Evolutionary conservation across 768 basidiomycete species (phyloP).

Genomic region (Phlebiopsis gigantea): DNA sequence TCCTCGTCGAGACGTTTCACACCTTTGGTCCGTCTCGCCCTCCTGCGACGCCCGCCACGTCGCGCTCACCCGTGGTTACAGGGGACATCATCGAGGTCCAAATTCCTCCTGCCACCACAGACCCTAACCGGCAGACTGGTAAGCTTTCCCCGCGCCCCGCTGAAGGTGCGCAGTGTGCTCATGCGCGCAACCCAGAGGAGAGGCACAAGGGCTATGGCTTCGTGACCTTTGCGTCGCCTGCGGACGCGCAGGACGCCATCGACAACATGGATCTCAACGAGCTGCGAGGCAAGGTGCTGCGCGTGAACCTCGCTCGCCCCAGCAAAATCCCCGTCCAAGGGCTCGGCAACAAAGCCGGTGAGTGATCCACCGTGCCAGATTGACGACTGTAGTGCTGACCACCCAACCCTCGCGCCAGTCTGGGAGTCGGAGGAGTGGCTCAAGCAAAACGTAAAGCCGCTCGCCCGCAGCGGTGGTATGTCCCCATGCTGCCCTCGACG

Average conservation of each 20-base stretch:
- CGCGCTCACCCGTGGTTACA: slow-evolving; percentile 27
- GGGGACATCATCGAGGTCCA: slow-evolving; percentile 93
- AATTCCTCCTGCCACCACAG: slow-evolving; percentile 74
- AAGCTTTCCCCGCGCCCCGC: slow-evolving; percentile 17
- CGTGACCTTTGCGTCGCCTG: slow-evolving; percentile 73
- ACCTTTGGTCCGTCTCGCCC: slow-evolving; percentile 66
- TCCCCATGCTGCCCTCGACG: slow-evolving; percentile 1
- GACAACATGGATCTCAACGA: slow-evolving; percentile 99
- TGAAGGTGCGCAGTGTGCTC: slow-evolving; percentile 10
- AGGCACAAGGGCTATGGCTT: slow-evolving; percentile 95
- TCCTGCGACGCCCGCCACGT: too few relatives aligned
- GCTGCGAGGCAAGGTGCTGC: slow-evolving; percentile 66
- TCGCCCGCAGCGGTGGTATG: slow-evolving; percentile 69
- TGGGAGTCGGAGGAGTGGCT: slow-evolving; percentile 98
- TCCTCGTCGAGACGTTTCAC: slow-evolving; percentile 75
- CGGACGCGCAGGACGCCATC: slow-evolving; percentile 92
- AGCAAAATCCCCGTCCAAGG: slow-evolving; percentile 63
- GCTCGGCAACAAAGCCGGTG: slow-evolving; percentile 74
- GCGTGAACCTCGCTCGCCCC: slow-evolving; percentile 82
- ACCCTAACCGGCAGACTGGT: slow-evolving; percentile 61
- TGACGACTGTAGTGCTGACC: neutral
- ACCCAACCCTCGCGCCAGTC: slow-evolving; percentile 40
- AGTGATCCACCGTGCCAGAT: slow-evolving; percentile 12
- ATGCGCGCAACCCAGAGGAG: slow-evolving; percentile 37
- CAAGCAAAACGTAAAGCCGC: slow-evolving; percentile 71